Conservation (phyloP, 2,329 filamentous ascomycete species). For the Exophiala xenobiotica region DNA sequence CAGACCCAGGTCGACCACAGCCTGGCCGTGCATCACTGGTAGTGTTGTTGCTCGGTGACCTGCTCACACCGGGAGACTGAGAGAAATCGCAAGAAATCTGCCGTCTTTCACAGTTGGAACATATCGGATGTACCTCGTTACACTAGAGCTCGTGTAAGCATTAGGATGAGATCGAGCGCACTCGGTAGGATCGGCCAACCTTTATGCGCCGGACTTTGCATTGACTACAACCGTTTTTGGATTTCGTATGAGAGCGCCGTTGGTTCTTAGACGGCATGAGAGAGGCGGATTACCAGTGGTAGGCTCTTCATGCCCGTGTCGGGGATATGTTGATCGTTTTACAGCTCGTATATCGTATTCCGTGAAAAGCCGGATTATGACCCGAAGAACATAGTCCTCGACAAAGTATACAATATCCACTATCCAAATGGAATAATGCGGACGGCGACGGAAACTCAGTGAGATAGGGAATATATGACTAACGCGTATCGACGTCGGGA, state of each 20-base stretch:
- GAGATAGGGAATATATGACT: too few species aligned
- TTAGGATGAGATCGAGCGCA: background rate
- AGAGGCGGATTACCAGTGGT: background rate
- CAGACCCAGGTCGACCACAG: slow-evolving; percentile 9
- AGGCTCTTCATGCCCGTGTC: too few species aligned
- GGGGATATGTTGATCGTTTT: too few species aligned
- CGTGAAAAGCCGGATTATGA: too few species aligned
- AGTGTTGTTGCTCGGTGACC: slow-evolving; percentile 16
- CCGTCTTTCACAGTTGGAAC: slow-evolving; percentile 39
- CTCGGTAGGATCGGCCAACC: slow-evolving; percentile 30
- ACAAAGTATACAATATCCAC: too few species aligned
- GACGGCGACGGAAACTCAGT: too few species aligned
- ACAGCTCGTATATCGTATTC: too few species aligned
- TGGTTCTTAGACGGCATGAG: slow-evolving; percentile 32
- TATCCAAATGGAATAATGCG: too few species aligned
- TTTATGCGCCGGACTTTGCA: slow-evolving; percentile 43
- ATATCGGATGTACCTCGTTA: slow-evolving; percentile 39
- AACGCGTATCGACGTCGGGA: too few species aligned
- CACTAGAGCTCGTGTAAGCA: slow-evolving; percentile 33
- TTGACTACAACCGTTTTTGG: slow-evolving; percentile 41
- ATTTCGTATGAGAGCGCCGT: slow-evolving; percentile 38
- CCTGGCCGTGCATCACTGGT: slow-evolving; percentile 1
- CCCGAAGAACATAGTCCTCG: too few species aligned
- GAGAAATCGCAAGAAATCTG: slow-evolving; percentile 39
- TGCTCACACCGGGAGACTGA: slow-evolving; percentile 20